phyloP scores from a whole-genome alignment of 2,329 filamentous ascomycete species.

The Neophaeococcomyces aloes region DNA sequence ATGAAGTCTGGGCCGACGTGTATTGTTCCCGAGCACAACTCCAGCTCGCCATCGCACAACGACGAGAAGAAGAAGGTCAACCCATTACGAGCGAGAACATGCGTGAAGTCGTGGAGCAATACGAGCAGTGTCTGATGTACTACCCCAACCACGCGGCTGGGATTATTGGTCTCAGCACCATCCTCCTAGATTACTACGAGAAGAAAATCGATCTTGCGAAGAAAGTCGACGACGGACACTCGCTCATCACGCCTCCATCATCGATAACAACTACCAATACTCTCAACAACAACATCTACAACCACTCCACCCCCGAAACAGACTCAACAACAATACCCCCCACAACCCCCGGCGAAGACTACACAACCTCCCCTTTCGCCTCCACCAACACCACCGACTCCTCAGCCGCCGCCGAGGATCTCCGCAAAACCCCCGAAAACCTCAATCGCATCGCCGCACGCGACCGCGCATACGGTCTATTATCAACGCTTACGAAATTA shows the following conservation, averaged over 20 bases:
- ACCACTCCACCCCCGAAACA: conserved; percentile 5
- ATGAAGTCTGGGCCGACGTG: conserved; percentile 76
- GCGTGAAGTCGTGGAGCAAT: conserved; percentile 62
- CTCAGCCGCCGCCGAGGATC: conserved; percentile 26
- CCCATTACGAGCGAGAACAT: conserved; percentile 28
- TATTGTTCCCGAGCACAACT: conserved; percentile 67
- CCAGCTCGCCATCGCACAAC: conserved; percentile 46
- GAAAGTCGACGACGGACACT: conserved; percentile 21
- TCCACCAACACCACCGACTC: no score
- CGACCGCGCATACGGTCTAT: conserved; percentile 74
- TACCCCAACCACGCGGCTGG: conserved; percentile 69
- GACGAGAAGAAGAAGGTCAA: conserved; percentile 15
- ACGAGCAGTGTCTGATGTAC: conserved; percentile 71
- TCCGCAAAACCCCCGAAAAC: conserved; percentile 53
- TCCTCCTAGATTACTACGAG: conserved; percentile 75
- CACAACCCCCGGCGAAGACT: conserved; percentile 8
- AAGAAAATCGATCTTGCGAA: conserved; percentile 32
- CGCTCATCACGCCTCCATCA: conserved; percentile 22
- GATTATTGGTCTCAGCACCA: conserved; percentile 70
- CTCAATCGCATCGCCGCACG: conserved; percentile 78
- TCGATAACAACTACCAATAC: no score
- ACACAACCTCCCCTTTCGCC: no score
- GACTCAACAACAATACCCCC: not conserved
- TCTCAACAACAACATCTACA: no score
- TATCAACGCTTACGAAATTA: conserved; percentile 73